Evolutionary conservation across 768 basidiomycete species (phyloP), one percentile per base, ranked within the genome.

Genomic region (Russula lepida): DNA sequence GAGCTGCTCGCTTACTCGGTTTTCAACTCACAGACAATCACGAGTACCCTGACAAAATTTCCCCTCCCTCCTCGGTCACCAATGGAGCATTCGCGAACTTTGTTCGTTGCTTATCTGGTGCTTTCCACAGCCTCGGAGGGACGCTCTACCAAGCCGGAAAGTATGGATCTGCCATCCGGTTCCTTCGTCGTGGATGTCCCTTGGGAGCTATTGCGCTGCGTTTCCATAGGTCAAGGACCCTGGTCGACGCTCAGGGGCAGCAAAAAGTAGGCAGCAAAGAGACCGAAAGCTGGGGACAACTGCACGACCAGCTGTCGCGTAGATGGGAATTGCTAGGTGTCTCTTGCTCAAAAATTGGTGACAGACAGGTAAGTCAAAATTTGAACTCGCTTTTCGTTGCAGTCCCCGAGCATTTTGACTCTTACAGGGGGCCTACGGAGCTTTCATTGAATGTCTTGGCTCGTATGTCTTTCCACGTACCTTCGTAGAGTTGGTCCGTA

Each of bases 301-400:
- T 90, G 1, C 79, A 82, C 59, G 83, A 84, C 33, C 84, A 87
- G 62, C 66, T 93, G 28, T 81, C 79, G 64, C 78, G 85, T 23
- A 75, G 92, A 49, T 95, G 86, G 81, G 92, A 97, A 73, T 71
- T 95, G 32, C 74, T 95, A 27, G 92, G 81, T 0, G 82, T 87
- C 4, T 92, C 90, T 69, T 84, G 83, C 68, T 78, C 81, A 30
- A 93, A 89, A 71, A 84, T 84, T 28, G 87, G 86, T 0, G 88
- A 95, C 65, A 79, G 86, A 23, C 81, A 81, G 79, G 93, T 90
- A 48, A 32, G 77, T 70, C 4, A 13, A 56, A 54, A 37, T 41
- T 63, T 43, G 54, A 54, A 47, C 56, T 60, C 54, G 60, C 33
- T 49, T 52, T 48, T 13, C 56, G 52, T 39, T 32, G 19, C 25